Conservation (phyloP, 495 filamentous ascomycete genomes). For the Opeltia flavorubescens region DNA sequence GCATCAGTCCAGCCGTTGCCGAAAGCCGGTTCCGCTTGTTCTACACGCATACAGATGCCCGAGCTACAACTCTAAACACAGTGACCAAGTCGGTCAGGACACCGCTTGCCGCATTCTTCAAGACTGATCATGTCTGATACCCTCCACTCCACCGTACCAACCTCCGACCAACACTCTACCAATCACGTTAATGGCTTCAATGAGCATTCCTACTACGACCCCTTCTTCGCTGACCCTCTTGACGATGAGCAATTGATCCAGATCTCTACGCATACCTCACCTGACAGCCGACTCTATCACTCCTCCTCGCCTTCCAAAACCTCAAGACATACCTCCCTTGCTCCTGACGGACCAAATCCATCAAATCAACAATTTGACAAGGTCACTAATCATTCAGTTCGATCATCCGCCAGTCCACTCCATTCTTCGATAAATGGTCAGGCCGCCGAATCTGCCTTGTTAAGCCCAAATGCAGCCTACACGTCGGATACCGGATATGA, state of each 20-base stretch:
- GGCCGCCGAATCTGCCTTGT: too few species aligned
- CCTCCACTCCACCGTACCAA: background rate
- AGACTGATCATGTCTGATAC: background rate
- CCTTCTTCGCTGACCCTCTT: constrained; percentile 13
- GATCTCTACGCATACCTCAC: constrained; percentile 8
- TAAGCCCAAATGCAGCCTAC: constrained; percentile 10
- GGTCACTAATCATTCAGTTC: background rate
- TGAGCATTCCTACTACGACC: constrained; percentile 14
- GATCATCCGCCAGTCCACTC: background rate
- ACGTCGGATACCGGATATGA: constrained; percentile 14
- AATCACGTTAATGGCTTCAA: constrained; percentile 15
- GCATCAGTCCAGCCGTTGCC: background rate
- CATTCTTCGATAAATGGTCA: too few species aligned
- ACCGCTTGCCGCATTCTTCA: too few species aligned
- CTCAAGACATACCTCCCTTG: background rate
- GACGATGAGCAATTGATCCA: constrained; percentile 15
- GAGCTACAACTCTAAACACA: too few species aligned
- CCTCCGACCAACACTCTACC: constrained; percentile 1
- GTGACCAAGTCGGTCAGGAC: too few species aligned
- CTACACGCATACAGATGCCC: background rate
- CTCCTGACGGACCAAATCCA: background rate
- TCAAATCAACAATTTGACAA: background rate
- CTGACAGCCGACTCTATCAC: constrained; percentile 7
- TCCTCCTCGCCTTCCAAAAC: constrained; percentile 4
- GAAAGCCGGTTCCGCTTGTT: background rate